These are phyloP conservation scores for Hemileccinum rubropunctum DNA, from an alignment of 768 basidiomycete species.

Conservation along the genomic window DNA sequence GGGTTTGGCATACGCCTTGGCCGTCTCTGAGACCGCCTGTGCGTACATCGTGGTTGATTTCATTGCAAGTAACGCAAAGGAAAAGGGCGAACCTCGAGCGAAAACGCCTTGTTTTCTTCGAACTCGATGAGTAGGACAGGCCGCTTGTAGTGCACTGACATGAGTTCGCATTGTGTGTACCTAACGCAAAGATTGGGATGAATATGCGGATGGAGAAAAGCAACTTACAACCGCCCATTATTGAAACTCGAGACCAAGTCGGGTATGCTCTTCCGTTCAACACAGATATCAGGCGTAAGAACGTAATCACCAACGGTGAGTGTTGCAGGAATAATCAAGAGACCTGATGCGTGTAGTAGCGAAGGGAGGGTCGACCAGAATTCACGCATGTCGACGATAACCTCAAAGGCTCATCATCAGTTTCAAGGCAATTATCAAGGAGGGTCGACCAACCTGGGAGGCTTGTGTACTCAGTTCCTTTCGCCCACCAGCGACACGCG, in stretches of 20 bases:
- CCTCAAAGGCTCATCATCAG: slow-evolving; percentile 41
- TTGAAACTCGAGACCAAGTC: slow-evolving; percentile 94
- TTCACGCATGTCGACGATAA: slow-evolving; percentile 96
- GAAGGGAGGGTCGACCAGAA: slow-evolving; percentile 92
- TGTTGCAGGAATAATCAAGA: slow-evolving; percentile 86
- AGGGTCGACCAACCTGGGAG: slow-evolving; percentile 44
- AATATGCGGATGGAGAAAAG: background rate
- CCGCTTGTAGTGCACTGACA: slow-evolving; percentile 95
- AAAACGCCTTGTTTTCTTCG: slow-evolving; percentile 95
- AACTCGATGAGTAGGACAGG: slow-evolving; percentile 95
- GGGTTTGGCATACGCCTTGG: slow-evolving; percentile 66
- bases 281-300: slow-evolving; percentile 90
- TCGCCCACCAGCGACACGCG: slow-evolving; percentile 83
- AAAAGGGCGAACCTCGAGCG: slow-evolving; percentile 64
- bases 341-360: slow-evolving; percentile 75
- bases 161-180: slow-evolving; percentile 94
- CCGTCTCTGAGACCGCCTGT: slow-evolving; percentile 55
- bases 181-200: slow-evolving; percentile 38
- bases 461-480: slow-evolving; percentile 63
- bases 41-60: background rate
- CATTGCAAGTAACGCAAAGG: background rate
- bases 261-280: slow-evolving; percentile 92
- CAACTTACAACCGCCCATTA: slow-evolving; percentile 87
- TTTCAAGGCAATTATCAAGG: background rate
- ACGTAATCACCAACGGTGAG: slow-evolving; percentile 96